phyloP scores from a whole-genome alignment of 192 early-diverging fungal genomes.

The Coemansia furcata region DNA sequence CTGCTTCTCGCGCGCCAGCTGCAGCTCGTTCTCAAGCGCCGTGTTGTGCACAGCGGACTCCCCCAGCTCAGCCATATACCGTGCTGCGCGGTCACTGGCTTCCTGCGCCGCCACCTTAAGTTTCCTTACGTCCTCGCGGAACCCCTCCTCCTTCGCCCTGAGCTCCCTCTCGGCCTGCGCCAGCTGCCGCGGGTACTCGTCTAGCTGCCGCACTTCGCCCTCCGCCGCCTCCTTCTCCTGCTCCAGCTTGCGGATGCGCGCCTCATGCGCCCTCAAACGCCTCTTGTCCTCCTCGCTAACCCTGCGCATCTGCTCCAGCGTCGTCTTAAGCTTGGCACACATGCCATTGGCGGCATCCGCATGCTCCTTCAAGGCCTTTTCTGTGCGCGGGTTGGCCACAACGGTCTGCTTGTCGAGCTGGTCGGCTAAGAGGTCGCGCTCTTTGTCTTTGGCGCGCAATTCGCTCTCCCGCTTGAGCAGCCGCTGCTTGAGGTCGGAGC shows the following conservation, averaged over 20 bases:
- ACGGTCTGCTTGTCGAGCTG: conserved; percentile 23
- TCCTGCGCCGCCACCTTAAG: conserved; percentile 30
- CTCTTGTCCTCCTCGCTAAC: conserved; percentile 25
- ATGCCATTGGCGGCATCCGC: conserved; percentile 34
- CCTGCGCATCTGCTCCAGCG: conserved; percentile 21
- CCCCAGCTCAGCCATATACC: conserved; percentile 47
- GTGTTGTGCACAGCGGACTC: conserved; percentile 45
- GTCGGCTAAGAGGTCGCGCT: conserved; percentile 17
- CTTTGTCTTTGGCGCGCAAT: conserved; percentile 29
- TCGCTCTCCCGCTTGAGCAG: conserved; percentile 24
- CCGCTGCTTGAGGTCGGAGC: conserved; percentile 24
- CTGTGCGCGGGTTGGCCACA: conserved; percentile 18
- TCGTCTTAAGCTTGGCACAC: conserved; percentile 18
- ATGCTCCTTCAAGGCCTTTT: conserved; percentile 28
- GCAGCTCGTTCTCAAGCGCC: conserved; percentile 45
- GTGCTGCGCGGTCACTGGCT: conserved; percentile 25
- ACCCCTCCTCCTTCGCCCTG: conserved; percentile 31
- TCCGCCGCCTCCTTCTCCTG: conserved; percentile 30
- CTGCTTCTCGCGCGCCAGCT: conserved; percentile 22
- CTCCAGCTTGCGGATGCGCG: conserved; percentile 28
- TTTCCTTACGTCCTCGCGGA: conserved; percentile 29
- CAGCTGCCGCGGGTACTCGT: conserved; percentile 31
- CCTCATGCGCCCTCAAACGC: conserved; percentile 25
- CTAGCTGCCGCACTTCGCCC: conserved; percentile 15
- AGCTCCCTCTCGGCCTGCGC: conserved; percentile 18